Base-by-base conservation (phyloP, 2,329 filamentous ascomycete genomes). In the Thyridium curvatum region DNA sequence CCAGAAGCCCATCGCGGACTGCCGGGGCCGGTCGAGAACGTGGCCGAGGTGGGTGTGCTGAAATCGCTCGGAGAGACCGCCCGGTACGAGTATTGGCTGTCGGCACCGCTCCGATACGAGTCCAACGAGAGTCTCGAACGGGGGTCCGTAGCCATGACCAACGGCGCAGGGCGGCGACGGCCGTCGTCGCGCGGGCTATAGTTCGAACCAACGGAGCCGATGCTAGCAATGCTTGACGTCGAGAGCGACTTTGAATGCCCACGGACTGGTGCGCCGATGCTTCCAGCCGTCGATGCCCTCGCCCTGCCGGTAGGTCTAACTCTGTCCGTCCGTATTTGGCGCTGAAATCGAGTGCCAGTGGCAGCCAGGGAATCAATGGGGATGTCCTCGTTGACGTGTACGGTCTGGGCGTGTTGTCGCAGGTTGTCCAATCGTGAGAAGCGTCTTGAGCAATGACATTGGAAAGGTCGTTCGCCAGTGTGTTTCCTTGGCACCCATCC, bases 321-420 rank as follows among this genome's bases (percentile, higher is more conserved):
- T 42, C 88, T 74, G 48, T 96, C 90, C 1, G 87, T 94, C 38
- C 91, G 78, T 42, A 95, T 88, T 60, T 96, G 90, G 45, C 91
- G 77, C 53, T 96, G 91, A 52, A 94, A 96, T 30, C 91, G 76
- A 8, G 90, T 94, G 17, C 90, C 89, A 2, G 87, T 93, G 4
- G 91, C 93, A 13, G 93, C 93, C 15, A 97, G 75, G 2, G 93
- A 97, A 59, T 96, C 89, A 31, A 82, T 81, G 4, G 93, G 93
- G 28, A 98, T 98, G 41, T 96, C 89, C 59, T 97, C 93, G 59
- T 97, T 96, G 41, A 94, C 86, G 59, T 98, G 93, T 1, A 98
- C 93, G 0, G 93, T 97, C 61, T 96, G 90, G 33, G 93, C 93
- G 70, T 98, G 93, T 58, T 98, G 93, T 42, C 93, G 81, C 37